phyloP scores from a whole-genome alignment of 1,284 basidiomycete species.

The Ceratobasidium sp. region DNA sequence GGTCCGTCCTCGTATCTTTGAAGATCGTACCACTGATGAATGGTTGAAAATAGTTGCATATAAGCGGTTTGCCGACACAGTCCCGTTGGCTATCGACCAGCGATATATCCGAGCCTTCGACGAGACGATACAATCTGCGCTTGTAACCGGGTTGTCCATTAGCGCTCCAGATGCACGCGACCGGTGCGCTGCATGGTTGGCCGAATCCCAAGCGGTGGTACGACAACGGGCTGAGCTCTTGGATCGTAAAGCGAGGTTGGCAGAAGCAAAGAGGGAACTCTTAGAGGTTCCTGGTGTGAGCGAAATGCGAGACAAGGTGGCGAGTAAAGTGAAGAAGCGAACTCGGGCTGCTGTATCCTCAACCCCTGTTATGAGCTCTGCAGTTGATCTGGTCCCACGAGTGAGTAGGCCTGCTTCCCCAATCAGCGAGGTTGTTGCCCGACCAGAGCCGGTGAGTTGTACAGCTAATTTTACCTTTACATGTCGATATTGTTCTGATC shows the following conservation, averaged over 20 bases:
- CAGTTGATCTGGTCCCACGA: too few species aligned
- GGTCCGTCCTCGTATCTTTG: constrained; percentile 14
- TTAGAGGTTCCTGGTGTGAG: constrained; percentile 30
- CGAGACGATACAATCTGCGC: constrained; percentile 56
- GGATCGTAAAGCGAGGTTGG: constrained; percentile 55
- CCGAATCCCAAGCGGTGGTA: constrained; percentile 61
- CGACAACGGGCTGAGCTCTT: constrained; percentile 58
- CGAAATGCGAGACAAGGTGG: constrained; percentile 31
- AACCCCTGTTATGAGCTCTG: too few species aligned
- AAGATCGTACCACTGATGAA: background rate
- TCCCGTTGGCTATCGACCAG: constrained; percentile 64
- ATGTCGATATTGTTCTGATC: too few species aligned
- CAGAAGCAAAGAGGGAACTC: constrained; percentile 57
- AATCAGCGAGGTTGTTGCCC: too few species aligned
- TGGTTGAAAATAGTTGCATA: constrained; percentile 34
- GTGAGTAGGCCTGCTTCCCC: too few species aligned
- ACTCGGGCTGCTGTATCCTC: too few species aligned
- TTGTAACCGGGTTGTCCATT: constrained; percentile 61
- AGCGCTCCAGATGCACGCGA: constrained; percentile 57
- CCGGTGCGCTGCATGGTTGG: constrained; percentile 60
- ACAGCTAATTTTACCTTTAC: too few species aligned
- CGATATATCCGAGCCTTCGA: constrained; percentile 61
- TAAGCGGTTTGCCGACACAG: constrained; percentile 56
- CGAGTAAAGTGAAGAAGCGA: constrained; percentile 3
- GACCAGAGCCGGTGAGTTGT: too few species aligned